These are phyloP conservation scores for Dioscorea zingiberensis DNA, from an alignment of 106 monocot species.

Conservation along the genomic window DNA sequence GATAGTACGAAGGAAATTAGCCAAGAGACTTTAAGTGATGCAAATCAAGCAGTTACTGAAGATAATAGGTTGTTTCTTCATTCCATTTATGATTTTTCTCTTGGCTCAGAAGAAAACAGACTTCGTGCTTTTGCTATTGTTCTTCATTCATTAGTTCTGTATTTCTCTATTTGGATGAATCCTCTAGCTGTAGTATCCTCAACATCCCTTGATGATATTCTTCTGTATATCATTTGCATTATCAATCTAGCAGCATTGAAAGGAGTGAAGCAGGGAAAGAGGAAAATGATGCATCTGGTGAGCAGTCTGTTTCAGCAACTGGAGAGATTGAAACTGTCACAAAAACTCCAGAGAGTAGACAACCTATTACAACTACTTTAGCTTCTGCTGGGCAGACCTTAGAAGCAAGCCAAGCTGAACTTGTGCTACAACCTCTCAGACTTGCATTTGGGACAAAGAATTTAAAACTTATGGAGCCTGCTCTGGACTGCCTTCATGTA, in stretches of 20 bases:
- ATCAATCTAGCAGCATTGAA: slow-evolving; percentile 21
- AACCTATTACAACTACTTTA: slow-evolving; percentile 47
- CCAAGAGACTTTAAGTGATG: slow-evolving; percentile 19
- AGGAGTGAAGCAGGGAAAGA: slow-evolving; percentile 26
- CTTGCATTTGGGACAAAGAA: slow-evolving; percentile 94
- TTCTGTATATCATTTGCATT: slow-evolving; percentile 3
- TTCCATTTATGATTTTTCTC: not conserved
- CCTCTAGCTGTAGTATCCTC: not conserved
- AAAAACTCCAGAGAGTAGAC: slow-evolving; percentile 21
- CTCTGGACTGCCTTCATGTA: slow-evolving; percentile 98
- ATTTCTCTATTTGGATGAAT: not conserved
- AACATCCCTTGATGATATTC: not conserved
- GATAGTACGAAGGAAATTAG: slow-evolving; percentile 56
- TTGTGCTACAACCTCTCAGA: slow-evolving; percentile 84
- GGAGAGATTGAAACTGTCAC: slow-evolving; percentile 17
- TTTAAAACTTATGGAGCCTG: slow-evolving; percentile 85
- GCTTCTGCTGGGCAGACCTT: slow-evolving; percentile 68
- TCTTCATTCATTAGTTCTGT: not conserved
- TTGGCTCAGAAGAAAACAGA: not conserved
- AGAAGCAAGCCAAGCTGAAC: slow-evolving; percentile 78
- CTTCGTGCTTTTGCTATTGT: not conserved
- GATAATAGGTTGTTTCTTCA: slow-evolving; percentile 43
- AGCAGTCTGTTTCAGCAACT: slow-evolving; percentile 18
- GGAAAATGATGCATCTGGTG: slow-evolving; percentile 7
- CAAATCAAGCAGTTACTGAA: slow-evolving; percentile 5